Evolutionary conservation across 192 early-diverging fungal genomes (phyloP), one percentile per base, ranked within the genome.

Genomic region (Pilaira anomala): DNA sequence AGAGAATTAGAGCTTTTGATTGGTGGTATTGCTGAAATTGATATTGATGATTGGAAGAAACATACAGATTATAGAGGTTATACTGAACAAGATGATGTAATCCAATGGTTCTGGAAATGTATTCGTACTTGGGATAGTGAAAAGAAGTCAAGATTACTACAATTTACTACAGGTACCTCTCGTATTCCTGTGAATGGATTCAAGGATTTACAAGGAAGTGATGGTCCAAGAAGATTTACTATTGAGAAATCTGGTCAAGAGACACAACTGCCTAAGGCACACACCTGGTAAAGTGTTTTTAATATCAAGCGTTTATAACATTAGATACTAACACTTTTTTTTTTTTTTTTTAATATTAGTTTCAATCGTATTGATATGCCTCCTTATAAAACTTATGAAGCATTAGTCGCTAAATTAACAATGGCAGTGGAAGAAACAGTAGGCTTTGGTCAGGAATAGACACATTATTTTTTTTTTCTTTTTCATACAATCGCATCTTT

Each of bases 11-110:
- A 98, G 62, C 78, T 98, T 46, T 82, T 98, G 26, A 96, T 98
- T 79, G 94, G 96, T 22, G 96, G 96, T 59, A 87, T 98, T 66
- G 90, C 90, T 29, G 95, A 98, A 61, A 93, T 98, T 61, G 94
- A 98, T 77, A 80, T 95, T 6, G 95, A 96, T 44, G 96, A 98
- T 78, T 98, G 96, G 96, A 94, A 93, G 83, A 98, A 97, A 79
- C 84, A 97, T 67, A 98, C 95, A 1, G 95, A 98, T 72, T 98
- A 98, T 67, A 77, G 96, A 62, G 95, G 94, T 18, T 98, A 95
- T 81, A 92, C 90, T n/a, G 95, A 98, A 73, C 87, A 90, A 24
- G 96, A 98, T 76, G 91, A 95, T 66, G 90, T 94, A 7, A 84
- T 97, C 61, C 89, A 91, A 74, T 93, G 90, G 90, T 98, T 98